Evolutionary conservation across 495 filamentous ascomycete species (phyloP), one percentile per base, ranked within the genome.

Genomic region (Lasiosphaeria hispida): DNA sequence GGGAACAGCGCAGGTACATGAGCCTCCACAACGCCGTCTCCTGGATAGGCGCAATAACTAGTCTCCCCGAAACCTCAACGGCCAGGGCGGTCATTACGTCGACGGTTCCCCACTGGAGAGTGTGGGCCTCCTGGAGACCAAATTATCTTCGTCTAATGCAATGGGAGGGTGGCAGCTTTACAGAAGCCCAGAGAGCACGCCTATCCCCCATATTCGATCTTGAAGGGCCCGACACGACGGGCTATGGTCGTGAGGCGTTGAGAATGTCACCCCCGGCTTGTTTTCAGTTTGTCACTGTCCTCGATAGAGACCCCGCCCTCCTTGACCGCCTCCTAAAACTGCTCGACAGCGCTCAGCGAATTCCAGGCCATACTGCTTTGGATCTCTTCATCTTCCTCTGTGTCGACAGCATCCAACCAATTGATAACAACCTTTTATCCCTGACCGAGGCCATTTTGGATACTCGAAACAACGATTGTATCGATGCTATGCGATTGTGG

Each of bases 161-260:
- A 14, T 64, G 62, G 62, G 62, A 64, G 47, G 57, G 39, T 13
- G 62, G 53, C 5, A 40, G 10, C 10, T 55, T 64, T 35, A 53
- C 62, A n/a, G 43, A 58, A 10, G 8, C 9, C 34, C 62, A 64
- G n/a, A 53, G 33, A 23, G 48, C 36, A 42, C 53, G 44, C 33
- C 58, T 64, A 5, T 36, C 10, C 17, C 48, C 4, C 1, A 45
- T 64, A 10, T 64, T 64, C 40, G 58, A 64, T 37, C 58, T 64
- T 15, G 57, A 64, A 45, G 62, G 57, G 4, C 62, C 62, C 8
- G 62, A 64, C 44, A 48, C 50, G 0, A 53, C 61, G 11, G 53
- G 52, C 14, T 38, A 40, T 7, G 57, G 61, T 0, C 42, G 15
- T 9, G 18, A 35, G 19, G 33, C 53, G 0, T 36, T 64, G 10